Percentiles rank a stretch among this genome's conserved stretches.
Evolutionary conservation across 257 asterid genomes (phyloP).

Genomic region (Forsythia viridissima): DNA sequence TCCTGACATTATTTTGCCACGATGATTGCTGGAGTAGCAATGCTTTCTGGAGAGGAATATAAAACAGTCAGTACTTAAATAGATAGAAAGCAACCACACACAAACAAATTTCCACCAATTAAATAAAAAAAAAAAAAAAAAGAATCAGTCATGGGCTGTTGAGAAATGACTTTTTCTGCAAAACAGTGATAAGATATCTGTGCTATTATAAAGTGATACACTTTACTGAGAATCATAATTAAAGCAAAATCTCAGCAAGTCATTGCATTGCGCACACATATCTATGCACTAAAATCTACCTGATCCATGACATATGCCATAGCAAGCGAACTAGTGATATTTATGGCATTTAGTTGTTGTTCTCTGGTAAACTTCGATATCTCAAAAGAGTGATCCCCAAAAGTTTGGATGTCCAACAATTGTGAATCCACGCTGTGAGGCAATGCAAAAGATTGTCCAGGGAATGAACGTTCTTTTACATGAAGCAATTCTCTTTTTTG

Average conservation of each 20-base stretch:
- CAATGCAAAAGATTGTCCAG: constrained; percentile 44
- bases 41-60: constrained; percentile 69
- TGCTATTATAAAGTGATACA: neutral
- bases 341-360: constrained; percentile 70
- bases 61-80: constrained; percentile 8
- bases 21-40: constrained; percentile 84
- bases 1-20: constrained; percentile 92
- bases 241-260: neutral
- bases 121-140: neutral
- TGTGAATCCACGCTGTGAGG: constrained; percentile 43
- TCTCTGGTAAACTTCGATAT: constrained; percentile 53
- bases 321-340: constrained; percentile 80
- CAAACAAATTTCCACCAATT: neutral
- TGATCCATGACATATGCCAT: constrained; percentile 97
- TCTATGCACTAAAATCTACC: constrained; percentile 42
- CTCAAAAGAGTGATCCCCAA: constrained; percentile 43
- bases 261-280: neutral
- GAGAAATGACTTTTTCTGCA: constrained; percentile 12
- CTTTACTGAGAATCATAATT: constrained; percentile 5
- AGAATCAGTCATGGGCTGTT: neutral
- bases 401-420: constrained; percentile 43
- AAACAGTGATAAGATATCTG: constrained; percentile 6
- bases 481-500: constrained; percentile 44
- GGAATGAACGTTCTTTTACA: constrained; percentile 36
- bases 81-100: constrained; percentile 1